Base-by-base conservation (phyloP, 2,329 filamentous ascomycete genomes). In the Zymoseptoria pseudotritici region DNA sequence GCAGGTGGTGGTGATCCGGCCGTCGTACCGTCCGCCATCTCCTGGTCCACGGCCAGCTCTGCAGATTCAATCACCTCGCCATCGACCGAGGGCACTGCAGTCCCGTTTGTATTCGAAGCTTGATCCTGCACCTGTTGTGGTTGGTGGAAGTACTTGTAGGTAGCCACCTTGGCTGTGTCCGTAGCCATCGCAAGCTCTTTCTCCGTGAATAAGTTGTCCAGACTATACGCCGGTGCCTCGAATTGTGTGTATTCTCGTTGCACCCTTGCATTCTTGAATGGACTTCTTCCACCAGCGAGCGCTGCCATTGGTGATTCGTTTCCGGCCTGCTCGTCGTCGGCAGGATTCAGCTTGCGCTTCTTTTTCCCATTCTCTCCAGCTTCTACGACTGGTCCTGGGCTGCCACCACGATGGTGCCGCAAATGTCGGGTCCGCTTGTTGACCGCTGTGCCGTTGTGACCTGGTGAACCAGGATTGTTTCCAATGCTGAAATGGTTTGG, bases 401-500 rank as follows among this genome's bases (percentile, higher is more conserved):
- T 70, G 31, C 66, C 56, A 19, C 66, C 61, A 56, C 83, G 56
- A 82, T 67, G 77, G 68, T 86, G 82, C 59, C 85, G 78, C 1
- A 83, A 83, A 64, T 86, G 79, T 62, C 85, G 75, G 19, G 85
- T 87, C 73, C 87, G 87, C 62, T 85, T 80, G 65, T 84, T 83
- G 66, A 63, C 61, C 10, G 55, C 62, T 17, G 58, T 83, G 80
- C 21, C 82, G 22, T 55, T 76, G 2, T 84, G 83, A 53, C 84
- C 83, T 21, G 85, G 85, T 60, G 82, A 86, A 50, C 80, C 79
- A n/a, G 83, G 83, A 62, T 86, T 83, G 61, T 69, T 69, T 65
- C 82, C 83, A 63, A 87, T 83, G 71, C 82, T 84, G 74, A 86
- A 87, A 66, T 87, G 85, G 63, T 82, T 86, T 13, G 85, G 84